Evolutionary conservation across 192 early-diverging fungal genomes (phyloP).

Genomic region (Entomortierella beljakovae): DNA sequence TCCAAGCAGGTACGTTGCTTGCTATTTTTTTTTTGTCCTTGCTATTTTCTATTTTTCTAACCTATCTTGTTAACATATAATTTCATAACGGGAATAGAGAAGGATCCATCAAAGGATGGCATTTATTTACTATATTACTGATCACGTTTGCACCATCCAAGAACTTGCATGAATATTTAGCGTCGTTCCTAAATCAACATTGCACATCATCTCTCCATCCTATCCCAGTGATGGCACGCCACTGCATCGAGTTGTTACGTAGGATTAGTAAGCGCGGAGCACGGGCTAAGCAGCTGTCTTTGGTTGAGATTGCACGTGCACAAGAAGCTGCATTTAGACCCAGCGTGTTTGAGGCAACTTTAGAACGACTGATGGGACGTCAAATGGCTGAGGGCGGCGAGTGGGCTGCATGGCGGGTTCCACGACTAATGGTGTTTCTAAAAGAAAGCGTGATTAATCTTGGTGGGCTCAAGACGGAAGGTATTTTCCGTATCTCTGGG

Average conservation of each 20-base stretch:
- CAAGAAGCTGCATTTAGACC: slow-evolving; percentile 85
- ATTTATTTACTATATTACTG: slow-evolving; percentile 82
- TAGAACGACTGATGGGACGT: slow-evolving; percentile 88
- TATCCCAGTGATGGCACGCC: slow-evolving; percentile 62
- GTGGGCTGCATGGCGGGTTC: slow-evolving; percentile 70
- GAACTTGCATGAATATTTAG: slow-evolving; percentile 87
- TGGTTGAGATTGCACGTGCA: slow-evolving; percentile 77
- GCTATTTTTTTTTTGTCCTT: neutral
- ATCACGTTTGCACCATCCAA: slow-evolving; percentile 93
- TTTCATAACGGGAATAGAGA: no score
- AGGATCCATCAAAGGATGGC: slow-evolving; percentile 86
- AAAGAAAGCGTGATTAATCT: slow-evolving; percentile 77
- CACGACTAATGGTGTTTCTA: slow-evolving; percentile 86
- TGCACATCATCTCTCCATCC: slow-evolving; percentile 62
- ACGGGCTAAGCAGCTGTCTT: slow-evolving; percentile 78
- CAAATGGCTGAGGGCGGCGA: slow-evolving; percentile 54
- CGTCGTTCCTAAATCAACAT: slow-evolving; percentile 78
- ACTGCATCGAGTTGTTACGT: slow-evolving; percentile 68
- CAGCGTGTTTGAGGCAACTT: slow-evolving; percentile 90
- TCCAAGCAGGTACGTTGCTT: slow-evolving; percentile 66
- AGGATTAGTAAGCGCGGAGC: slow-evolving; percentile 83
- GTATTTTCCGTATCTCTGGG: slow-evolving; percentile 96
- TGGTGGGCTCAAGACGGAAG: slow-evolving; percentile 85
- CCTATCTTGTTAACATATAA: neutral
- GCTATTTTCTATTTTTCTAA: neutral